phyloP scores from a whole-genome alignment of 140 eudicot species.

The Stevia rebaudiana region DNA sequence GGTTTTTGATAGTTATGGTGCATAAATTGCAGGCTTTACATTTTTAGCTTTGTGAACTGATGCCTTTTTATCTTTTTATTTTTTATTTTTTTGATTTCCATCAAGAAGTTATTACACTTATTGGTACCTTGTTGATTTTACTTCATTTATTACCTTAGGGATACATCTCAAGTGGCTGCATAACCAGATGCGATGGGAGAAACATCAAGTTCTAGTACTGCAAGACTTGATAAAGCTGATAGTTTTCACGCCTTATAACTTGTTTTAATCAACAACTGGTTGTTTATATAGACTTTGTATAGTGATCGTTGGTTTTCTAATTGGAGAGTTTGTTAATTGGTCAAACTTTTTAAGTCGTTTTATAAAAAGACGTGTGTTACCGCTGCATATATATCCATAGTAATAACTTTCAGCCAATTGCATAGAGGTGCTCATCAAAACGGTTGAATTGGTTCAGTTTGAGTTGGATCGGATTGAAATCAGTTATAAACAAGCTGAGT shows the following conservation, averaged over 20 bases:
- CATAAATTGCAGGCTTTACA: neutral
- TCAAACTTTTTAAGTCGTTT: neutral
- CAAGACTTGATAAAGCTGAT: constrained; percentile 67
- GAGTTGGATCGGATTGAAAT: too few relatives aligned
- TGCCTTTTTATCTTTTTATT: neutral
- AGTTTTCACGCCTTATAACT: constrained; percentile 55
- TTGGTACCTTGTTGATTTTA: neutral
- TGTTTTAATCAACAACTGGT: neutral
- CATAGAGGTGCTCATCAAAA: too few relatives aligned
- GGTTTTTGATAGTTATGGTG: neutral
- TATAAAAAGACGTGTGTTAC: neutral
- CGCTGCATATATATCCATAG: neutral
- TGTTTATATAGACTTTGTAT: constrained; percentile 15
- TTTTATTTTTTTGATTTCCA: neutral
- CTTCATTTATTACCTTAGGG: constrained; percentile 25
- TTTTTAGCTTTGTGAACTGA: neutral
- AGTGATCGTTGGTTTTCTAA: constrained; percentile 9
- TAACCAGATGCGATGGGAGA: constrained; percentile 77
- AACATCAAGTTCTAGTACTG: constrained; percentile 86
- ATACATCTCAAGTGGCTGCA: constrained; percentile 40
- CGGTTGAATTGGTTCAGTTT: too few relatives aligned
- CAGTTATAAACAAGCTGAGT: too few relatives aligned
- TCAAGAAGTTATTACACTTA: neutral
- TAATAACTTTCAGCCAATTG: too few relatives aligned
- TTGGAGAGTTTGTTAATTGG: neutral